phyloP scores from a whole-genome alignment of 1,284 basidiomycete genomes.

The Sporisorium scitamineum region DNA sequence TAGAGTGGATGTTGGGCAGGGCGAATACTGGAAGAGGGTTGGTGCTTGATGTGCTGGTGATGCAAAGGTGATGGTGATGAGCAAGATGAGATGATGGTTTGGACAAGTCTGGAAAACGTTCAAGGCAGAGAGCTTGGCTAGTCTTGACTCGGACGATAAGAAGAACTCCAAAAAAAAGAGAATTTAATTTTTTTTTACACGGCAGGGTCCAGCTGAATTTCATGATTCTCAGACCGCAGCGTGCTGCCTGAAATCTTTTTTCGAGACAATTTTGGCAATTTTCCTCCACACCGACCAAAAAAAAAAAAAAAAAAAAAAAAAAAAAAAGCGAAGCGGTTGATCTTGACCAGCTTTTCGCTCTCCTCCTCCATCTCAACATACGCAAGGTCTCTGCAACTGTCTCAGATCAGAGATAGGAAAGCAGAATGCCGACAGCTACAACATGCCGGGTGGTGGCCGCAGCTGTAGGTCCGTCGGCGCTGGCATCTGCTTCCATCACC shows the following conservation, averaged over 20 bases:
- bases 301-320: not conserved
- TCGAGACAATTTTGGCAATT: too few relatives aligned
- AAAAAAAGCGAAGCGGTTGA: too few relatives aligned
- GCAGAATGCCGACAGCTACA: conserved; percentile 12
- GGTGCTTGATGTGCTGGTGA: not conserved
- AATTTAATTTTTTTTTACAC: not conserved
- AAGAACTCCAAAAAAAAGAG: conserved; percentile 15
- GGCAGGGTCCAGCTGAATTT: conserved; percentile 7
- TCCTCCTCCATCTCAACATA: not conserved
- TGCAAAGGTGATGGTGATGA: not conserved
- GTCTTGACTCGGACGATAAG: conserved; percentile 39
- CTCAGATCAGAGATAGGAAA: not conserved
- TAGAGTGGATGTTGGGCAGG: too few relatives aligned
- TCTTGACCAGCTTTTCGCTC: not conserved
- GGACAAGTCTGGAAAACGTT: not conserved
- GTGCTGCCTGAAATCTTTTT: conserved; percentile 6
- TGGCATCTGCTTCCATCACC: conserved; percentile 46
- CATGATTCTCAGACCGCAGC: not conserved
- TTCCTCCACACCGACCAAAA: conserved; percentile 29
- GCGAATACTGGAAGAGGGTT: not conserved
- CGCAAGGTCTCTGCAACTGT: not conserved
- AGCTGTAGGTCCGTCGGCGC: conserved; percentile 7
- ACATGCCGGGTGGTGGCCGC: not conserved
- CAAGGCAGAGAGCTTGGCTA: not conserved
- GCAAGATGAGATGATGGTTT: conserved; percentile 25